Conservation (phyloP, 306 rosid genomes). For the Ziziphus jujuba region DNA sequence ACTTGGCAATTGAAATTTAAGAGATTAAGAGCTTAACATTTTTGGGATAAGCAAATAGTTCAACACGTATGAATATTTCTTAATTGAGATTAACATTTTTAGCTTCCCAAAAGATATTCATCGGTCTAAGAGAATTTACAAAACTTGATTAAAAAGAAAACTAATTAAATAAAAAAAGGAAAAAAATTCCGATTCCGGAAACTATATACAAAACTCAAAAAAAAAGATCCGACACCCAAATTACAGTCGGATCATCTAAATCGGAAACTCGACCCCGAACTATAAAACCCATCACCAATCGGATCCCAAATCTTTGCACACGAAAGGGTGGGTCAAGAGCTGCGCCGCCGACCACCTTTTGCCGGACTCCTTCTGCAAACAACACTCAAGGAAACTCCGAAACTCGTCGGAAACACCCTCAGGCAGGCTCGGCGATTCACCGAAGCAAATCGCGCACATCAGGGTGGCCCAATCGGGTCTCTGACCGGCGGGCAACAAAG, state of each 20-base stretch:
- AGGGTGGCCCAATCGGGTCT: constrained; percentile 90
- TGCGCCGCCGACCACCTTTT: constrained; percentile 76
- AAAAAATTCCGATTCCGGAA: background rate
- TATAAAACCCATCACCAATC: background rate
- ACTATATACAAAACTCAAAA: constrained; percentile 3
- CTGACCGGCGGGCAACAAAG: constrained; percentile 76
- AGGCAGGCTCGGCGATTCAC: constrained; percentile 77
- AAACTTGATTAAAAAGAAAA: background rate
- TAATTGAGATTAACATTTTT: too few species aligned
- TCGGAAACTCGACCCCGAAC: constrained; percentile 1
- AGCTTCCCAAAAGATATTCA: background rate
- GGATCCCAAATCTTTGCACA: constrained; percentile 33
- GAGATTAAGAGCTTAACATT: too few species aligned
- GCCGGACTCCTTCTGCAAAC: constrained; percentile 75
- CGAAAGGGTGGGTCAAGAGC: constrained; percentile 69
- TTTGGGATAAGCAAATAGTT: too few species aligned
- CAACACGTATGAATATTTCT: too few species aligned
- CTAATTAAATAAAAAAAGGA: background rate
- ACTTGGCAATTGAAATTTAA: too few species aligned
- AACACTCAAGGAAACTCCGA: constrained; percentile 60
- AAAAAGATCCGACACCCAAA: constrained; percentile 14
- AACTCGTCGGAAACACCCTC: constrained; percentile 53
- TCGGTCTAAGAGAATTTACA: background rate
- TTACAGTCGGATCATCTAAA: constrained; percentile 9
- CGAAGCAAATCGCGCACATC: constrained; percentile 87